Evolutionary conservation across 371 early-diverging fungal genomes (phyloP).

Genomic region (Lichtheimia ornata): DNA sequence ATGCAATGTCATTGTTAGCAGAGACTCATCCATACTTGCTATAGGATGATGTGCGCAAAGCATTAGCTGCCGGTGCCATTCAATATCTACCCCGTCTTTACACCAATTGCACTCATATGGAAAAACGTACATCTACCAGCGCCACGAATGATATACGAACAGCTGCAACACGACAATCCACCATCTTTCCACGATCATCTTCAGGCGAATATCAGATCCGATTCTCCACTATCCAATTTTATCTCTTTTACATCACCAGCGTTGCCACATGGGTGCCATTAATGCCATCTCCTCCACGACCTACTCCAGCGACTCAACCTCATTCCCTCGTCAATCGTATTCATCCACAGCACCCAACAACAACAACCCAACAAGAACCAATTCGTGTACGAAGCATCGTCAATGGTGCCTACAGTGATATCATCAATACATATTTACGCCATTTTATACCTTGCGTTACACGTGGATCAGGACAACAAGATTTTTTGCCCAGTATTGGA

Average conservation of each 20-base stretch:
- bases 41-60: conserved; percentile 34
- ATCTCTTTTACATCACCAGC: conserved; percentile 30
- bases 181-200: conserved; percentile 18
- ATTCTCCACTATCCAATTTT: conserved; percentile 41
- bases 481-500: conserved; percentile 11
- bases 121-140: conserved; percentile 1
- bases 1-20: background rate
- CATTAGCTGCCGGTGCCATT: conserved; percentile 29
- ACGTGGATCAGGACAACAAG: background rate
- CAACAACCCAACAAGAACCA: background rate
- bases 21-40: background rate
- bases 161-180: conserved; percentile 36
- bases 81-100: conserved; percentile 38
- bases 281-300: background rate
- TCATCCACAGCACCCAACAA: background rate
- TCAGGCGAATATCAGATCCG: conserved; percentile 27
- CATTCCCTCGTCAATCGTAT: background rate
- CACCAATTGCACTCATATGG: conserved; percentile 16
- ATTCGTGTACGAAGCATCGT: conserved; percentile 13
- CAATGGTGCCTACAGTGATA: conserved; percentile 18
- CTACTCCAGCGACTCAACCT: background rate
- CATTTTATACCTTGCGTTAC: conserved; percentile 17
- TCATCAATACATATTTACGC: conserved; percentile 25
- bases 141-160: conserved; percentile 20
- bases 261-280: conserved; percentile 5